Conservation (phyloP, 2,329 filamentous ascomycete species). For the Paracoccidioides brasiliensis region DNA sequence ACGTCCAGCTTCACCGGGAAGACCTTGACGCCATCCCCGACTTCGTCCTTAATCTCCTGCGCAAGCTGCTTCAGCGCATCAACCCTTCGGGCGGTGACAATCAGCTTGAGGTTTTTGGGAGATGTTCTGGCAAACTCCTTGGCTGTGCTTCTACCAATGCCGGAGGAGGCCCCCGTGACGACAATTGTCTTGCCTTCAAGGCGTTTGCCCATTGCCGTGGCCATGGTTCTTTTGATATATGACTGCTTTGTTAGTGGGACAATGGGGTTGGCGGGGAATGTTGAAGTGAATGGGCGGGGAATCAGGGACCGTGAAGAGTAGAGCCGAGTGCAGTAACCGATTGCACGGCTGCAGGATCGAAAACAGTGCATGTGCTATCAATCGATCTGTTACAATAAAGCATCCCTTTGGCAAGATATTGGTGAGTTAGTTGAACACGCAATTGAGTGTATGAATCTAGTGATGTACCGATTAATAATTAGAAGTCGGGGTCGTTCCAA, state of each 20-base stretch:
- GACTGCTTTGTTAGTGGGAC: conserved; percentile 10
- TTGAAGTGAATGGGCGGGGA: neutral
- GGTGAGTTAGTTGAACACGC: neutral
- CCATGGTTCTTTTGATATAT: conserved; percentile 39
- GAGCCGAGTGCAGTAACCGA: conserved; percentile 1
- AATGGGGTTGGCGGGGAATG: neutral
- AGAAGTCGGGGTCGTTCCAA: neutral
- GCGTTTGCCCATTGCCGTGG: conserved; percentile 62
- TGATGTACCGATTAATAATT: neutral
- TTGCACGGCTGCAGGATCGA: conserved; percentile 2
- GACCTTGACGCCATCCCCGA: conserved; percentile 68
- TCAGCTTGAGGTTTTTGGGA: conserved; percentile 64
- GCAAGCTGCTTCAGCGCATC: conserved; percentile 67
- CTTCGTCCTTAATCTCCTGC: conserved; percentile 59
- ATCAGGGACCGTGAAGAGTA: neutral
- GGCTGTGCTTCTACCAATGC: conserved; percentile 65
- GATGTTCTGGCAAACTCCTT: conserved; percentile 83
- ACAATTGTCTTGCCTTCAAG: conserved; percentile 87
- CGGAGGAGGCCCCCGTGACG: conserved; percentile 83
- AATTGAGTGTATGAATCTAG: neutral
- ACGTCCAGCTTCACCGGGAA: conserved; percentile 77
- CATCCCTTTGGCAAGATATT: neutral
- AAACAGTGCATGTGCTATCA: conserved; percentile 6
- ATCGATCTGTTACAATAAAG: neutral
- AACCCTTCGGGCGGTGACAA: conserved; percentile 76